Evolutionary conservation across 2,329 filamentous ascomycete species (phyloP), one percentile per base, ranked within the genome.

Genomic region (Aspergillus quadrilineatus): DNA sequence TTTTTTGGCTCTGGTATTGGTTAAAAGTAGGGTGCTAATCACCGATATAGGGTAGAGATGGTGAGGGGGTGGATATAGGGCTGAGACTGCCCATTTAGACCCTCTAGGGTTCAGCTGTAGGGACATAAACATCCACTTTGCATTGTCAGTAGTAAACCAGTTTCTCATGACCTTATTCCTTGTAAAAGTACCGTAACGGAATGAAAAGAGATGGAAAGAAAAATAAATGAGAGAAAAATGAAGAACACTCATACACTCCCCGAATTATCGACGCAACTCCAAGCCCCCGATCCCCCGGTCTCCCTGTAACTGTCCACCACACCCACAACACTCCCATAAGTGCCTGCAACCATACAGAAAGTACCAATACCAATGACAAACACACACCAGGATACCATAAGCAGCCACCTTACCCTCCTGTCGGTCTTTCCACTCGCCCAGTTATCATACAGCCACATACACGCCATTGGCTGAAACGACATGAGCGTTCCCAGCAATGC

Each of bases 261-360:
- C 4, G 76, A 77, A 65, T 79, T 79, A 49, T 80, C 76, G 0
- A 71, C 73, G 48, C 76, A 80, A 1, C 75, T 75, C 70, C 74
- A 79, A 0, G 73, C 73, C 0, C 65, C 63, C 2, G 74, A 72
- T 0, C 74, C 74, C 1, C 72, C 73, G 4, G 63, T 64, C 4
- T 58, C 60, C 15, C 66, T 64, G 54, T 79, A 77, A 1, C 67
- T 67, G 8, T 74, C 66, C 4, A 77, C 70, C 32, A 79, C 76
- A 3, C 64, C 67, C 9, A 77, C 66, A 5, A 80, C 65, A 0
- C 76, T 76, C 1, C 76, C 77, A 50, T 79, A 80, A 0, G 77
- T 79, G 1, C 77, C 78, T 4, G 68, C 74, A 46, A 80, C 62
- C 69, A 75, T 79, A 12, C 79, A 61, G 56, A 80, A 80, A n/a